Evolutionary conservation across 108 stramenopile species (phyloP).

Genomic region (Fragilaria radians): DNA sequence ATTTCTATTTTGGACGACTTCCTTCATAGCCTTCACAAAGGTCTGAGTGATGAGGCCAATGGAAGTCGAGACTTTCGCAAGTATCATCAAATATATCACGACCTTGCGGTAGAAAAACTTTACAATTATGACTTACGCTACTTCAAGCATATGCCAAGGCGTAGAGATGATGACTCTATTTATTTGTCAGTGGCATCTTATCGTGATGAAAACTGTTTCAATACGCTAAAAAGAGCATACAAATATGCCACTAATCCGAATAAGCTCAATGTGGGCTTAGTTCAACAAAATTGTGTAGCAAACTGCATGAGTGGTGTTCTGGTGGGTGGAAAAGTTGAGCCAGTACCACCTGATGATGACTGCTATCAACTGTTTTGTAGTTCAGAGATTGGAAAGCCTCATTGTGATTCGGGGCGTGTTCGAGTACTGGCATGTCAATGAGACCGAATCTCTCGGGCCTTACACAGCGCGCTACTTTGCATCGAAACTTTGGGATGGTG

Average conservation of each 20-base stretch:
- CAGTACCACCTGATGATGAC: slow-evolving; percentile 65
- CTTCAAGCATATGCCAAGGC: slow-evolving; percentile 49
- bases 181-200: slow-evolving; percentile 86
- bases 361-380: slow-evolving; percentile 73
- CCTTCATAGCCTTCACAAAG: slow-evolving; percentile 27
- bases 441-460: slow-evolving; percentile 87
- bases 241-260: slow-evolving; percentile 71
- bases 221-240: slow-evolving; percentile 78
- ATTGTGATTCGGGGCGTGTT: slow-evolving; percentile 67
- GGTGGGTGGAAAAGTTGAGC: slow-evolving; percentile 45
- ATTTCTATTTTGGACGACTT: slow-evolving; percentile 51
- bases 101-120: slow-evolving; percentile 31
- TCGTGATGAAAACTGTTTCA: slow-evolving; percentile 77
- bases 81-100: slow-evolving; percentile 27
- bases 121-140: slow-evolving; percentile 46
- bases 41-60: slow-evolving; percentile 18
- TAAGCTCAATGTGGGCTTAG: slow-evolving; percentile 75
- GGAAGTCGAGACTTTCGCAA: slow-evolving; percentile 25
- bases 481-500: slow-evolving; percentile 90
- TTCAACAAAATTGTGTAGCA: slow-evolving; percentile 91
- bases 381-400: slow-evolving; percentile 27
- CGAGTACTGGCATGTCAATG: slow-evolving; percentile 77
- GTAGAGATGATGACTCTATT: slow-evolving; percentile 56
- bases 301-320: slow-evolving; percentile 70
- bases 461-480: slow-evolving; percentile 86